Evolutionary conservation across 768 basidiomycete genomes (phyloP).

Genomic region (Russula virescens): DNA sequence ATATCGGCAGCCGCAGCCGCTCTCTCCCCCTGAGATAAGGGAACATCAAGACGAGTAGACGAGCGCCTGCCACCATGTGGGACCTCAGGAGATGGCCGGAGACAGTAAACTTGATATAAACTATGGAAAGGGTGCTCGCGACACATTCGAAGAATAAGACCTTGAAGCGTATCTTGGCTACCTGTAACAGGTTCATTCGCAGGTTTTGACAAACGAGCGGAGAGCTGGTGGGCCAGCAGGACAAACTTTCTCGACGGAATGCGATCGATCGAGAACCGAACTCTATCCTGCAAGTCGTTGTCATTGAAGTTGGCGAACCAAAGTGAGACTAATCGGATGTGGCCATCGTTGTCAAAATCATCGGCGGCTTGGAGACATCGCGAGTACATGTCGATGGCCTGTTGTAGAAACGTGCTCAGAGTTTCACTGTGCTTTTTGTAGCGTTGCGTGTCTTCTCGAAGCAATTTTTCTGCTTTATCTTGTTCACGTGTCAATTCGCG

Average conservation of each 20-base stretch:
- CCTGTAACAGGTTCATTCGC: constrained; percentile 28
- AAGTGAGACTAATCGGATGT: constrained; percentile 79
- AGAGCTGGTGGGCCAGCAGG: constrained; percentile 88
- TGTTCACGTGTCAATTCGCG: constrained; percentile 35
- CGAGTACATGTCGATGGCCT: constrained; percentile 84
- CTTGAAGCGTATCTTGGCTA: constrained; percentile 57
- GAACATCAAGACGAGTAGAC: constrained; percentile 40
- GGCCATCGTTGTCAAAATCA: constrained; percentile 65
- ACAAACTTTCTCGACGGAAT: constrained; percentile 87
- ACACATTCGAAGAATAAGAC: constrained; percentile 69
- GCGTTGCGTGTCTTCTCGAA: constrained; percentile 48
- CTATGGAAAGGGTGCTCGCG: constrained; percentile 91
- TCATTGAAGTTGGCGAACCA: constrained; percentile 89
- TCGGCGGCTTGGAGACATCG: constrained; percentile 65
- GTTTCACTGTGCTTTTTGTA: constrained; percentile 39
- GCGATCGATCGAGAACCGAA: constrained; percentile 44
- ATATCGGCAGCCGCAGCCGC: constrained; percentile 59
- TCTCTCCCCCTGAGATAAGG: constrained; percentile 51
- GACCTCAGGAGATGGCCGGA: constrained; percentile 38
- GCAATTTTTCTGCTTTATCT: constrained; percentile 41
- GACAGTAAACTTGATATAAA: constrained; percentile 82
- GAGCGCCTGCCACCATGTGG: constrained; percentile 35
- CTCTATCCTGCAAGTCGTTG: constrained; percentile 37
- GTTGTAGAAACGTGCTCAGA: constrained; percentile 57
- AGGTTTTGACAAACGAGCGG: constrained; percentile 70